phyloP scores from a whole-genome alignment of 1,139 yeast species.

The Geotrichum fermentans region DNA sequence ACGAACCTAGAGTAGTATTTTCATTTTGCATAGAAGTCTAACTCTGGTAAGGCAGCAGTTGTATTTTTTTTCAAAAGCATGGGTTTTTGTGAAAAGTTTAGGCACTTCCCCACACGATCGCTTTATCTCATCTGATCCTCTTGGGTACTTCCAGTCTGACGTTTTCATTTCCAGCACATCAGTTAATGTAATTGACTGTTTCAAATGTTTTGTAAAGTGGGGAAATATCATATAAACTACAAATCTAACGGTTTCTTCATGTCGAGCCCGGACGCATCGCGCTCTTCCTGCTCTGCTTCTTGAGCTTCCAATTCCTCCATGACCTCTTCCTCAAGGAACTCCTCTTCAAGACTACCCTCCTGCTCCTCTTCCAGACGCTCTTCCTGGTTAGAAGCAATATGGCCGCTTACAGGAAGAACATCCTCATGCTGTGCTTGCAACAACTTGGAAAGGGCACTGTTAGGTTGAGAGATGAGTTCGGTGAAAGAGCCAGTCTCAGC shows the following conservation, averaged over 20 bases:
- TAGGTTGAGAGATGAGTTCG: conserved; percentile 55
- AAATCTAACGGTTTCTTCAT: conserved; percentile 1
- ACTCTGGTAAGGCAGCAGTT: no score
- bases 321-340: conserved; percentile 15
- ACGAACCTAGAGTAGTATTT: no score
- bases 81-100: no score
- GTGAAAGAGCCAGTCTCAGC: conserved; percentile 78
- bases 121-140: no score
- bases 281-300: conserved; percentile 14
- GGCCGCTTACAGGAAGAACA: background rate
- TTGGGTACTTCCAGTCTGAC: no score
- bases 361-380: conserved; percentile 1
- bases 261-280: conserved; percentile 14
- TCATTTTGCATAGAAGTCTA: no score
- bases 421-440: conserved; percentile 43
- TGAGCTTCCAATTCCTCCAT: conserved; percentile 15
- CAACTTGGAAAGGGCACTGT: conserved; percentile 66
- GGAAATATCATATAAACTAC: background rate
- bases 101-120: no score
- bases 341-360: conserved; percentile 5
- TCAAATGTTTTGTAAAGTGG: background rate
- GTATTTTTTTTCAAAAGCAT: no score
- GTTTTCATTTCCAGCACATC: background rate
- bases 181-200: background rate
- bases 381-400: background rate